Base-by-base conservation (phyloP, 78 protist species). In the Dictyostelium firmibasis region DNA sequence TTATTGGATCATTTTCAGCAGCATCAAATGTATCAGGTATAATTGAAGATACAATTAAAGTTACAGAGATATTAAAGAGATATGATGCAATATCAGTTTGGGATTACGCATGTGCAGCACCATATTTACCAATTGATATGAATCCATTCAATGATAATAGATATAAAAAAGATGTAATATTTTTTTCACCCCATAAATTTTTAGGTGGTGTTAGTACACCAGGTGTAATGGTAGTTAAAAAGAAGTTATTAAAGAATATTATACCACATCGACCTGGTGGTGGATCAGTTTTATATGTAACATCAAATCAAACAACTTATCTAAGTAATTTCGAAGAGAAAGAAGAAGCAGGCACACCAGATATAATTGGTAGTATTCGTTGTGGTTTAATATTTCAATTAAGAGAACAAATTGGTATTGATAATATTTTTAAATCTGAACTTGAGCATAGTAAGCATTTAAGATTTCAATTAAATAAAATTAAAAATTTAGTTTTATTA, bases 311-410 rank as follows among this genome's bases (percentile, higher is more conserved):
- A n/a, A 98, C 98, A 25, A 75, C 75, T 3, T 98, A 97, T 86
- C 9, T 93, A 13, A 7, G 77, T n/a, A 74, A 98, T 77, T 60
- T 76, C 25, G 97, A 88, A 76, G 96, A 94, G 64, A 70, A 98
- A 41, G 99, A 98, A 74, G 99, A 98, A 69, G 99, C 96, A 3
- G 99, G 99, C 43, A 98, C 99, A 9, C 99, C 99, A 0, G 96
- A 82, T 57, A 97, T 98, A 23, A 62, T 98, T 11, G 99, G 98
- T 18, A 62, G 96, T 35, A 96, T 98, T 50, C 92, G 98, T 33
- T 91, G 97, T 7, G 99, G 99, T 20, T 67, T 97, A 69, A 96
- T 41, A 77, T 96, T 93, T 62, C 92, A 89, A 72, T 75, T 60
- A 18, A 31, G 89, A 60, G 89, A 83, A 41, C 18, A 35, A 4